These are phyloP conservation scores for Fraxinus nigra DNA, from an alignment of 305 asterid genomes.

Conservation along the genomic window DNA sequence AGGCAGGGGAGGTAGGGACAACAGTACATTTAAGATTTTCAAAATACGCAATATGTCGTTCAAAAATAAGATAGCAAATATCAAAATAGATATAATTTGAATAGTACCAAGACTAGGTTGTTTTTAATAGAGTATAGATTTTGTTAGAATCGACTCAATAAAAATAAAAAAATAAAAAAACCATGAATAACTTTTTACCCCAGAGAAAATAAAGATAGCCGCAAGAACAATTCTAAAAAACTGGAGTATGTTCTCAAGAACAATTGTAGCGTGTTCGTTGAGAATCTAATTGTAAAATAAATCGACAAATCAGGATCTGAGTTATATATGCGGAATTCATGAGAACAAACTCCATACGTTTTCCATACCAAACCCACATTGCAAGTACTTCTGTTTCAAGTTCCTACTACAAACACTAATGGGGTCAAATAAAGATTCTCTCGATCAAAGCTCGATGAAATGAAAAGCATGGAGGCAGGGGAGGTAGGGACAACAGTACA, in stretches of 20 bases:
- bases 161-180: too few species aligned
- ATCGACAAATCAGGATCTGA: background rate
- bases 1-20: conserved; percentile 75
- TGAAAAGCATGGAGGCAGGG: too few species aligned
- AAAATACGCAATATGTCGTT: conserved; percentile 57
- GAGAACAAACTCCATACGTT: background rate
- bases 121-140: too few species aligned
- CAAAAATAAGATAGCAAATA: background rate
- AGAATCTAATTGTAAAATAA: background rate
- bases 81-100: too few species aligned
- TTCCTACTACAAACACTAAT: background rate
- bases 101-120: too few species aligned
- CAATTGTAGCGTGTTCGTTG: background rate
- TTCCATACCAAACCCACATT: background rate
- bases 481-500: too few species aligned
- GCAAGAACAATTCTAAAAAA: background rate
- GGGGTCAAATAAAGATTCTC: background rate
- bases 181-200: too few species aligned
- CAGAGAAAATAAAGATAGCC: background rate
- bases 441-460: background rate
- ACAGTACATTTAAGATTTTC: conserved; percentile 80
- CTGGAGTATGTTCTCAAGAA: background rate
- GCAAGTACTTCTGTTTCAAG: background rate
- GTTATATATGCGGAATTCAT: background rate
- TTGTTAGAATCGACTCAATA: too few species aligned